Percentiles rank a stretch among this genome's conserved stretches.
Evolutionary conservation across 73 alveolate genomes (phyloP).

Genomic region (Uronychia setigera): DNA sequence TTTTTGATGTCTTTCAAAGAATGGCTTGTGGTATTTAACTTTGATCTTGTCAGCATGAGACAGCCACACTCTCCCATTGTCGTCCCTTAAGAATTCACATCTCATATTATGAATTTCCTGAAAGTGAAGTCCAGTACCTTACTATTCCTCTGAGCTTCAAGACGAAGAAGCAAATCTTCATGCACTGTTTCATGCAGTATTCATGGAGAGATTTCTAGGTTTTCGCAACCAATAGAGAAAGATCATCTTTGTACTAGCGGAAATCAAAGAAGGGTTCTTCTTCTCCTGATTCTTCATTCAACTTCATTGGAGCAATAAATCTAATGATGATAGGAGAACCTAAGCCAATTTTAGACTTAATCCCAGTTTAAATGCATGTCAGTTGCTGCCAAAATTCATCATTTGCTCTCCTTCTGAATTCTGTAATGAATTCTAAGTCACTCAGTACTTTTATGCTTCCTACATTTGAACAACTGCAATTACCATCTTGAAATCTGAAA

Average conservation of each 20-base stretch:
- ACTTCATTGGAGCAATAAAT: conserved; percentile 22
- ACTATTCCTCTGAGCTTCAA: conserved; percentile 7
- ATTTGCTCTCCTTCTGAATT: conserved; percentile 50
- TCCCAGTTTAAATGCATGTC: conserved; percentile 30
- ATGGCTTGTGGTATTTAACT: background rate
- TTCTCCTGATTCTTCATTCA: background rate
- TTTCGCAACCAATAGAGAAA: background rate
- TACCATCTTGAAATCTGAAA: background rate
- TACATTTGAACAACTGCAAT: background rate
- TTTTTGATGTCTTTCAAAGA: background rate
- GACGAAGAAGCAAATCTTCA: conserved; percentile 42
- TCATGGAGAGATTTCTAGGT: background rate
- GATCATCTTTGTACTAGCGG: conserved; percentile 21
- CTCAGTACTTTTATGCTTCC: conserved; percentile 37
- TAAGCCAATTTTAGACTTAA: conserved; percentile 38
- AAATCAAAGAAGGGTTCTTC: conserved; percentile 8
- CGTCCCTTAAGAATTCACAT: conserved; percentile 50
- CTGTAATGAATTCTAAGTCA: conserved; percentile 49
- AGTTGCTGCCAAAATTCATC: conserved; percentile 45
- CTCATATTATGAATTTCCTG: conserved; percentile 48
- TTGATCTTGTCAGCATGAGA: conserved; percentile 26
- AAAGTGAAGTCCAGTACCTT: background rate
- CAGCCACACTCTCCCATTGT: conserved; percentile 51
- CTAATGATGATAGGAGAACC: conserved; percentile 27
- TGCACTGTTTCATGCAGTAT: conserved; percentile 21